phyloP scores from a whole-genome alignment of 2,329 filamentous ascomycete genomes.

The Diaporthe longicolla region DNA sequence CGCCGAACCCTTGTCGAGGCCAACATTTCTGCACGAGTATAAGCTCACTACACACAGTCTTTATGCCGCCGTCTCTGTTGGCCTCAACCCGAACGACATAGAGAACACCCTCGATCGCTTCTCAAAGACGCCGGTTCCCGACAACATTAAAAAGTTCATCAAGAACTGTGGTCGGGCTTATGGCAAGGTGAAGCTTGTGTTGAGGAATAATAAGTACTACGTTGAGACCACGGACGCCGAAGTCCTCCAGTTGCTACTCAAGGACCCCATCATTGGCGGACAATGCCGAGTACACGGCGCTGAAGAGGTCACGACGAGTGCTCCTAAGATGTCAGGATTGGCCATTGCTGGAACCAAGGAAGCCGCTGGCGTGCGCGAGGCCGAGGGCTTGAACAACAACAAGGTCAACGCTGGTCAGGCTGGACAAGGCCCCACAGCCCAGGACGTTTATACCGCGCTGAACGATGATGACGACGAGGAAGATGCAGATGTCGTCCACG shows the following conservation, averaged over 20 bases:
- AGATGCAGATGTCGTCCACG: slow-evolving; percentile 87
- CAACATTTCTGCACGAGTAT: slow-evolving; percentile 92
- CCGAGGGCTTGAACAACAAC: slow-evolving; percentile 60
- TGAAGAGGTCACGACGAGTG: slow-evolving; percentile 81
- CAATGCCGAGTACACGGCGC: slow-evolving; percentile 78
- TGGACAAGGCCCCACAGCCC: slow-evolving; percentile 68
- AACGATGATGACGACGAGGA: slow-evolving; percentile 86
- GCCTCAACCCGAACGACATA: slow-evolving; percentile 87
- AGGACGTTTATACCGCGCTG: slow-evolving; percentile 78
- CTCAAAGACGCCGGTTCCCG: slow-evolving; percentile 87
- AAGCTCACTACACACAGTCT: slow-evolving; percentile 89
- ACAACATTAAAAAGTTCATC: slow-evolving; percentile 83
- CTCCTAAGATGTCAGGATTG: slow-evolving; percentile 87
- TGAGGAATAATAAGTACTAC: slow-evolving; percentile 93
- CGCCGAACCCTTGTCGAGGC: slow-evolving; percentile 88
- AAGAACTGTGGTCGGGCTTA: slow-evolving; percentile 87
- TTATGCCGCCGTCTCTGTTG: slow-evolving; percentile 93
- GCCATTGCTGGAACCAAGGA: slow-evolving; percentile 96
- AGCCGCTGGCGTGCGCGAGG: slow-evolving; percentile 88
- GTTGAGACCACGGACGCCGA: slow-evolving; percentile 90
- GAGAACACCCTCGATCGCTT: slow-evolving; percentile 87
- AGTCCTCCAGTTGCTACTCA: slow-evolving; percentile 85
- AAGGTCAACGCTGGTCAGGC: slow-evolving; percentile 56
- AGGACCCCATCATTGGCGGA: slow-evolving; percentile 84
- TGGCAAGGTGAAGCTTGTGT: slow-evolving; percentile 91